Base-by-base conservation (phyloP, 805 yeast species). In the Scheffersomyces stipitis region DNA sequence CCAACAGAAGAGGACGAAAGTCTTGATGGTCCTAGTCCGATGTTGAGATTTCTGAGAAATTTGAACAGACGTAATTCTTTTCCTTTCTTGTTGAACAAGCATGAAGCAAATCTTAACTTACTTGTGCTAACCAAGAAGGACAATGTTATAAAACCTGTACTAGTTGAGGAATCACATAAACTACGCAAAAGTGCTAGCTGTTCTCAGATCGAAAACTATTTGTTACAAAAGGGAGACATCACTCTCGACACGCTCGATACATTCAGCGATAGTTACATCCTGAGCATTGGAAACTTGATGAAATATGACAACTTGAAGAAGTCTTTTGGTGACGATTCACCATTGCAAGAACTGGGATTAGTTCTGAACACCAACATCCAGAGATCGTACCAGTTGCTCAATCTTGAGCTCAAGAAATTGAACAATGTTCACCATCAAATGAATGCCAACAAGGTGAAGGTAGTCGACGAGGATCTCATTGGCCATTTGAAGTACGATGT, bases 21-120 rank as follows among this genome's bases (percentile, higher is more conserved):
- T 16, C 14, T 17, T 18, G 28, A 28, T 15, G 35, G 31, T 9
- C 28, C 14, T 16, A 30, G 28, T 3, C 42, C 46, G 12, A 29
- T 49, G 17, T 18, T 34, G 32, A 26, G 29, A 15, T 46, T 53
- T 33, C 49, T 41, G 12, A 22, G 29, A 13, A 30, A 31, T 7
- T 49, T 64, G 44, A 59, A 58, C 37, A 42, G 74, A 22, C 52
- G 74, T 34, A 63, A 55, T 37, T 66, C 73, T 1, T 64, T 24
- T 30, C 72, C 73, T 1, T 49, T 44, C 5, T 24, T 44, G 22
- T 31, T 33, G 7, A 36, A 44, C 7, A 26, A 40, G 4, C 37
- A 30, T 3, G 58, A 54, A 16, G 36, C 39, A 13, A 59, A 55
- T 36, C 33, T 61, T 9, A 48, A 49, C 16, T 32, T 47, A 5